phyloP scores from a whole-genome alignment of 2,329 filamentous ascomycete genomes.

The Penicillium sp. region DNA sequence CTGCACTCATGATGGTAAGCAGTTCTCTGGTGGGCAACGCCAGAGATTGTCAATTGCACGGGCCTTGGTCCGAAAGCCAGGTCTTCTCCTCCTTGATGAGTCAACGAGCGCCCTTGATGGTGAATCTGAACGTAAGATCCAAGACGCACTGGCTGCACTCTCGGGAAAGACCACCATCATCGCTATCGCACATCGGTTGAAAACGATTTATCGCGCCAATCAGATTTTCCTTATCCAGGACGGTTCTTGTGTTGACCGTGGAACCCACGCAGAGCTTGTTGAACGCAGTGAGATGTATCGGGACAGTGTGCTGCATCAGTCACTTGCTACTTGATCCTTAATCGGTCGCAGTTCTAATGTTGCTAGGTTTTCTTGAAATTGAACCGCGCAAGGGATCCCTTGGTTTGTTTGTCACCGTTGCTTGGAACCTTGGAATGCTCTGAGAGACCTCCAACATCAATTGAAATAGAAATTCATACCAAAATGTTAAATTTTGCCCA shows the following conservation, averaged over 20 bases:
- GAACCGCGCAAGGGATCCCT: too few species aligned
- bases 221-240: slow-evolving; percentile 70
- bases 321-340: slow-evolving; percentile 13
- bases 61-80: slow-evolving; percentile 55
- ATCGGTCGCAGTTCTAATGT: too few species aligned
- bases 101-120: slow-evolving; percentile 61
- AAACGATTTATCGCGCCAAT: slow-evolving; percentile 60
- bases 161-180: slow-evolving; percentile 37
- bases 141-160: slow-evolving; percentile 38
- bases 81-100: slow-evolving; percentile 60
- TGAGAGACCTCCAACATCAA: too few species aligned
- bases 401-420: too few species aligned
- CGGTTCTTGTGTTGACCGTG: slow-evolving; percentile 51
- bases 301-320: slow-evolving; percentile 53
- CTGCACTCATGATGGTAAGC: slow-evolving; percentile 57
- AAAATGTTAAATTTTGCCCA: too few species aligned
- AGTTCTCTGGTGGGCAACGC: slow-evolving; percentile 59
- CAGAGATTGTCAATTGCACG: slow-evolving; percentile 61
- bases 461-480: too few species aligned
- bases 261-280: slow-evolving; percentile 52
- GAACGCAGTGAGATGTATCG: slow-evolving; percentile 53
- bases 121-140: slow-evolving; percentile 52
- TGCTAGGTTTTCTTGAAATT: too few species aligned
- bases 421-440: too few species aligned
- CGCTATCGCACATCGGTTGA: slow-evolving; percentile 43